Percentiles rank a stretch among this genome's conserved stretches.
Evolutionary conservation across 2,329 filamentous ascomycete genomes (phyloP).

Genomic region (Botryotinia calthae): DNA sequence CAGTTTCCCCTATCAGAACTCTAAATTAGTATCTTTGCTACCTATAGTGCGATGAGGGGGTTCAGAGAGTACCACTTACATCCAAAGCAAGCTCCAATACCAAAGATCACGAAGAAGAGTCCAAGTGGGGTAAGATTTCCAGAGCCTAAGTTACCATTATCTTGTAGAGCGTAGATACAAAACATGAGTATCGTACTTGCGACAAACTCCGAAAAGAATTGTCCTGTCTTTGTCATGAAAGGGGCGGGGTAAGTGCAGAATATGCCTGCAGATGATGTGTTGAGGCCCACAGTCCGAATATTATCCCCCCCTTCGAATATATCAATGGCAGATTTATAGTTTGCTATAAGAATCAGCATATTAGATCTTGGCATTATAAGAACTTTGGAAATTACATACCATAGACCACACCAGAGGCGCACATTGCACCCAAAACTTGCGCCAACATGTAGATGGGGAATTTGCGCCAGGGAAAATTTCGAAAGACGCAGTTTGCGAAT

Average conservation of each 20-base stretch:
- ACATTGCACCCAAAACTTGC: constrained; percentile 66
- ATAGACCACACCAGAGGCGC: constrained; percentile 51
- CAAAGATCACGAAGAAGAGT: constrained; percentile 72
- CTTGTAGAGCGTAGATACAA: constrained; percentile 67
- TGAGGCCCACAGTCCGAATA: constrained; percentile 57
- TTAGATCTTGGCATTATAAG: not conserved
- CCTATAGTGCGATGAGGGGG: not conserved
- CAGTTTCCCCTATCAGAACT: constrained; percentile 60
- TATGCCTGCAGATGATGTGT: constrained; percentile 58
- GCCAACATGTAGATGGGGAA: constrained; percentile 64
- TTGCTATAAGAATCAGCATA: constrained; percentile 41
- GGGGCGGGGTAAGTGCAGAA: constrained; percentile 68
- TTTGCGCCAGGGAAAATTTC: constrained; percentile 66
- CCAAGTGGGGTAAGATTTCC: constrained; percentile 57
- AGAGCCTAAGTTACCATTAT: constrained; percentile 51
- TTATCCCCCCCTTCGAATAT: constrained; percentile 59
- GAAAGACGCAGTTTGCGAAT: constrained; percentile 58
- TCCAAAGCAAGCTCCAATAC: constrained; percentile 70
- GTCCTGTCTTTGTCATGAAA: constrained; percentile 64
- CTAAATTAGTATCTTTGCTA: not conserved
- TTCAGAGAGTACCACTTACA: not conserved
- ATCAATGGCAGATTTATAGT: constrained; percentile 65
- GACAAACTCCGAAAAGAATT: constrained; percentile 72
- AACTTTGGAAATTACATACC: constrained; percentile 17
- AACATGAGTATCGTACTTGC: constrained; percentile 68